Base-by-base conservation (phyloP, 495 filamentous ascomycete genomes). In the Barbatosphaeria neglecta region DNA sequence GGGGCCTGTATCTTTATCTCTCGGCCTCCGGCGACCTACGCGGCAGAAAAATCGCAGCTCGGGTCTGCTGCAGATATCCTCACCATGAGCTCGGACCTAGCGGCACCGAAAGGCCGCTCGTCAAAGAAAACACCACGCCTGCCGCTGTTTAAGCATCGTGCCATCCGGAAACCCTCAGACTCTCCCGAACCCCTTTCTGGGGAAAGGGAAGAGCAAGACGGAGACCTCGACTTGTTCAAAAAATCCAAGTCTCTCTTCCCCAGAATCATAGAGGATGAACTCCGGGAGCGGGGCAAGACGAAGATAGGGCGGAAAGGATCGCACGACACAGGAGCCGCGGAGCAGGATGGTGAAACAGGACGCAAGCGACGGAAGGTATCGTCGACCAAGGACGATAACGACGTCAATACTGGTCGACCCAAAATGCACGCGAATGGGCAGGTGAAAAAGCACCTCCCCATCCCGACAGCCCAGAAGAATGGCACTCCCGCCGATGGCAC, bases 191-290 rank as follows among this genome's bases (percentile, higher is more conserved):
- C 22, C 37, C 17, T 11, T 16, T 22, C 0, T 23, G 27, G 11
- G 35, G 48, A 23, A 31, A 7, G 8, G 10, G 4, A 35, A 17
- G 50, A 54, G 1, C 46, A 54, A 8, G 67, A 70, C 20, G 63
- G 63, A 9, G 67, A 76, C 10, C 50, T 75, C 6, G 74, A 81
- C 17, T 75, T 89, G 37, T 90, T 87, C 55, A 77, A 77, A 27
- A 78, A 80, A 22, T 78, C 80, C 13, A 73, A 74, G 43, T 77
- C 84, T 47, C 74, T 77, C 1, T 85, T 82, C 50, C 64, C 67
- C 11, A 70, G 78, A 37, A 73, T 78, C 28, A 47, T 83, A 19
- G 74, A 76, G 27, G 80, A 84, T 18, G 63, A 75, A 40, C 59
- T 42, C 60, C 58, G 45, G 43, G 62, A 47, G 48, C 60, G 41